Evolutionary conservation across 1,139 yeast genomes (phyloP).

Genomic region (Hyphopichia buzzinii): DNA sequence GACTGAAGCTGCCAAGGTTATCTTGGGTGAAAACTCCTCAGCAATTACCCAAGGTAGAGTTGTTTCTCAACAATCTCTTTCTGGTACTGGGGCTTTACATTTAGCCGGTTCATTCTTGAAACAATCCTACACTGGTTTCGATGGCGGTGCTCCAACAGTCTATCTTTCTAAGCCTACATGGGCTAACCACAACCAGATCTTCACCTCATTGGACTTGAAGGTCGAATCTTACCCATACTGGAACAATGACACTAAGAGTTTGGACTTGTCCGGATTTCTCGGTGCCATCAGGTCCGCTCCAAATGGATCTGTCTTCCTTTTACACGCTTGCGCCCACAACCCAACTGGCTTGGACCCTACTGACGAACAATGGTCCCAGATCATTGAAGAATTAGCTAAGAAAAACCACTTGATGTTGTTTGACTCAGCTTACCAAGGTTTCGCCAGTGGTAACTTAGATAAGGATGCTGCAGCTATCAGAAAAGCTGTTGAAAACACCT

Average conservation of each 20-base stretch:
- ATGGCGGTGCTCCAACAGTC: conserved; percentile 44
- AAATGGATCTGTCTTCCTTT: conserved; percentile 65
- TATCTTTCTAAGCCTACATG: conserved; percentile 91
- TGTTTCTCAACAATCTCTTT: conserved; percentile 79
- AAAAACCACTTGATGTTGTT: conserved; percentile 42
- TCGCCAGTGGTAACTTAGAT: conserved; percentile 67
- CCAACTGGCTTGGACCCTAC: conserved; percentile 53
- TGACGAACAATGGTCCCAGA: conserved; percentile 39
- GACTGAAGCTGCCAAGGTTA: conserved; percentile 71
- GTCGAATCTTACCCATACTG: conserved; percentile 76
- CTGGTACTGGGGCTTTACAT: conserved; percentile 97
- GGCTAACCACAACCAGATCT: conserved; percentile 92
- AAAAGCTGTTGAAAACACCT: conserved; percentile 60
- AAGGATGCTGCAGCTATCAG: conserved; percentile 88
- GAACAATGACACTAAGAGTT: conserved; percentile 57
- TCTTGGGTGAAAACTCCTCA: conserved; percentile 64
- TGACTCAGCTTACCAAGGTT: conserved; percentile 50
- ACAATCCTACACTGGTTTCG: conserved; percentile 47
- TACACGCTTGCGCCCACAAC: conserved; percentile 53
- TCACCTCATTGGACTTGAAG: conserved; percentile 61
- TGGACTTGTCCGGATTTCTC: conserved; percentile 69
- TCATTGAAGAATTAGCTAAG: conserved; percentile 38
- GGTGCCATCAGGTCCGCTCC: conserved; percentile 69
- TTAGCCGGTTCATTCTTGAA: conserved; percentile 76
- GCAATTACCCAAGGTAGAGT: conserved; percentile 56